Conservation (phyloP, 2,329 filamentous ascomycete species). For the Hypomyces perniciosus region DNA sequence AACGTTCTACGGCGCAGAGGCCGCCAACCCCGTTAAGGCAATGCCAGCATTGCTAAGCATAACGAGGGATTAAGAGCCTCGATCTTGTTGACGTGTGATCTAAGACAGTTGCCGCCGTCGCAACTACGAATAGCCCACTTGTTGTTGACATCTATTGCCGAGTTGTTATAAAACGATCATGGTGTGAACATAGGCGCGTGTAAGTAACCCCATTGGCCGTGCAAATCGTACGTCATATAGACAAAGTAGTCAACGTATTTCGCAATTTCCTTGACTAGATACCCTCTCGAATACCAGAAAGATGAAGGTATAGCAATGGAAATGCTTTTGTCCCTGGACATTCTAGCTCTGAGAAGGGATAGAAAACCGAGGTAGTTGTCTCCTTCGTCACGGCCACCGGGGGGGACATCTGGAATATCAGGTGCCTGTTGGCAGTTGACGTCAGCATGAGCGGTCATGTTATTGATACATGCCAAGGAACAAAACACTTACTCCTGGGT, state of each 20-base stretch:
- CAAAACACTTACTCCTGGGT: conserved; percentile 18
- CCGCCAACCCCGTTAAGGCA: too few relatives aligned
- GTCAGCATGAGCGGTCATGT: too few relatives aligned
- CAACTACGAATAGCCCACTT: conserved; percentile 21
- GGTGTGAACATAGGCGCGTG: too few relatives aligned
- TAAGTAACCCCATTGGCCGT: conserved; percentile 30
- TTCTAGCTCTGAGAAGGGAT: not conserved
- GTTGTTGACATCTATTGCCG: conserved; percentile 16
- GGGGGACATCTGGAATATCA: conserved; percentile 25
- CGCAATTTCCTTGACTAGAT: conserved; percentile 20
- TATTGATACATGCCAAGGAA: too few relatives aligned
- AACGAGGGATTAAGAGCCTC: conserved; percentile 28
- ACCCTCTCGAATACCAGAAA: conserved; percentile 30
- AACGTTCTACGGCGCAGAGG: too few relatives aligned
- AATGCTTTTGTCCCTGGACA: conserved; percentile 20
- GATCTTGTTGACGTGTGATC: conserved; percentile 34
- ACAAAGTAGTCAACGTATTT: conserved; percentile 30
- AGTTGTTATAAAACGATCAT: too few relatives aligned
- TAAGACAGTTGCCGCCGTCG: conserved; percentile 27
- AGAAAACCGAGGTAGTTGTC: conserved; percentile 18
- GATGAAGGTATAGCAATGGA: conserved; percentile 25
- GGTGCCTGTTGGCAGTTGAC: conserved; percentile 7
- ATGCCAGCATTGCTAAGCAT: conserved; percentile 34
- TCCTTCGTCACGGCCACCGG: conserved; percentile 15
- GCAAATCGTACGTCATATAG: conserved; percentile 33